These are phyloP conservation scores for Ophiostoma novo-ulmi DNA, from an alignment of 2,329 filamentous ascomycete genomes.

Conservation along the genomic window DNA sequence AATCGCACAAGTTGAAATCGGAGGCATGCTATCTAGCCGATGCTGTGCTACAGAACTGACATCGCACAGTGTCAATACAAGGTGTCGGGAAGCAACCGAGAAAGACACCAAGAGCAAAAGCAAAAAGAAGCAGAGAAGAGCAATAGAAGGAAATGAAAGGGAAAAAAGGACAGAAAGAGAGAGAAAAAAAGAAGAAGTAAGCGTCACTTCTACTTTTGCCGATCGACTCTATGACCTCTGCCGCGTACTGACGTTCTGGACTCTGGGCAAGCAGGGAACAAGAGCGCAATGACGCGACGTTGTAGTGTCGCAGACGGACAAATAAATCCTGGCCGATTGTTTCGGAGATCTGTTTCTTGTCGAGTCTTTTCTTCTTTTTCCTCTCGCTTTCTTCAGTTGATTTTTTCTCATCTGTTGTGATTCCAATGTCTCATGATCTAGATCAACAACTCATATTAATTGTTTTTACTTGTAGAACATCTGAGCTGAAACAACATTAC, in stretches of 20 bases:
- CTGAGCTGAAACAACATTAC: background rate
- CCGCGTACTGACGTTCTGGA: conserved; percentile 4
- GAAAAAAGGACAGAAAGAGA: background rate
- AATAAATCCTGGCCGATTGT: conserved; percentile 3
- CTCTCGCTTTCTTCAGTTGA: no score
- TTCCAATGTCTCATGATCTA: background rate
- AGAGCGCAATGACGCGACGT: conserved; percentile 22
- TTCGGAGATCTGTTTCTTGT: conserved; percentile 17
- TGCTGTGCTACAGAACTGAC: background rate
- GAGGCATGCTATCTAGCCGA: background rate
- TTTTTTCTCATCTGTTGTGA: no score
- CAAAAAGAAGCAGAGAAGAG: background rate
- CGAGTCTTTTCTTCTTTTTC: background rate
- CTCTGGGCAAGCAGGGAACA: background rate
- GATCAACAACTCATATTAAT: background rate
- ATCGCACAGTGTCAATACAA: conserved; percentile 8
- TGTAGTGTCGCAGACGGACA: conserved; percentile 13
- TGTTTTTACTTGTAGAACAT: background rate
- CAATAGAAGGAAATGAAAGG: background rate
- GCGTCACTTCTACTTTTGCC: background rate
- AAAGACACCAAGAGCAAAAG: background rate
- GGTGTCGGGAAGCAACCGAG: conserved; percentile 13
- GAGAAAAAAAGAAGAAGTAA: background rate
- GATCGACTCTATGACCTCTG: conserved; percentile 11
- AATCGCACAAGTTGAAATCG: background rate